These are phyloP conservation scores for Dysphania ambrosioides DNA, from an alignment of 148 eudicot species.

Conservation along the genomic window DNA sequence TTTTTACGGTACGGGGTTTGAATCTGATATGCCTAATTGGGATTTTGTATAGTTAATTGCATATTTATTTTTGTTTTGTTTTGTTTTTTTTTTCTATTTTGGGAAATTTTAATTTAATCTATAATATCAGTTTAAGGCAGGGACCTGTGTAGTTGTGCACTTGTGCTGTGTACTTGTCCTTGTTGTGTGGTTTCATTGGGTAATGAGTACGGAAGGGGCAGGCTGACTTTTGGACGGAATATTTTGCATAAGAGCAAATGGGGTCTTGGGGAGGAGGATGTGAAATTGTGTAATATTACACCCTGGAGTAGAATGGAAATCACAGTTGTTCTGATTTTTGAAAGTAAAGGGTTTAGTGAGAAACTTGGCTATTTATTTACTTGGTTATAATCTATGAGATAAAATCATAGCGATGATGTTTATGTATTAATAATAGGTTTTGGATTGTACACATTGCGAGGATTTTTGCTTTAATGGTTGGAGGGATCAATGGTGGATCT, in stretches of 20 bases:
- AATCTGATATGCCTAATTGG: neutral
- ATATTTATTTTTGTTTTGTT: neutral
- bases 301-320: neutral
- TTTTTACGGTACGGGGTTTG: neutral
- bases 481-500: neutral
- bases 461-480: neutral
- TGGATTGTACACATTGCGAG: neutral
- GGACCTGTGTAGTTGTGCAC: neutral
- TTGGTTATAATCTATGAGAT: neutral
- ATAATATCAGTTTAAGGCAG: neutral
- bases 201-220: neutral
- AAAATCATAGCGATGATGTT: neutral
- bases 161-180: neutral
- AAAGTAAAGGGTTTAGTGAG: neutral
- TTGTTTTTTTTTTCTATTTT: neutral
- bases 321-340: no score
- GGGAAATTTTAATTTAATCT: neutral
- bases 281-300: neutral
- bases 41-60: neutral
- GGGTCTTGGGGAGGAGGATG: neutral
- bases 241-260: no score
- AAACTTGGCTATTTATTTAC: neutral
- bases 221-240: no score
- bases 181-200: neutral
- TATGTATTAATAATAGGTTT: neutral